Evolutionary conservation across 2,329 filamentous ascomycete genomes (phyloP), one percentile per base, ranked within the genome.

Genomic region (Fusarium tupiense): DNA sequence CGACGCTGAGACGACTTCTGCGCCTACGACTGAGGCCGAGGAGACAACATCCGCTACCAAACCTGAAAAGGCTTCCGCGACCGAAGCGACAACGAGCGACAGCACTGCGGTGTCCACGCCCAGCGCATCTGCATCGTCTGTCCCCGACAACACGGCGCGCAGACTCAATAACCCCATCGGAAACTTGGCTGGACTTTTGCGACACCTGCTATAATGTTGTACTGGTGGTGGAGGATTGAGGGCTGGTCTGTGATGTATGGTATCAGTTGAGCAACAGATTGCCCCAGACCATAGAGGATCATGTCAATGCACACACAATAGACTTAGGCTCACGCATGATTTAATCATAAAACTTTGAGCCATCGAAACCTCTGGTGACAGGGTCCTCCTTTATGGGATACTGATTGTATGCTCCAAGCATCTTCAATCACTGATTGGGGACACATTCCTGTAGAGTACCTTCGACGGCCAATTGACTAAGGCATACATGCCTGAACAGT

Each of bases 141-240:
- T 67, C 5, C 38, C 67, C 13, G 58, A 62, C 24, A 70, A 67
- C n/a, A 71, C 66, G 12, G 49, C 71, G n/a, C 44, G 26, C 8
- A 67, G 67, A 11, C 47, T 67, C 14, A 44, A 49, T 8, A 71
- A 52, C 9, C 71, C 71, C 2, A 43, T 74, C 14, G 71, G 71
- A 4, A 61, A 60, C 24, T 10, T 69, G 10, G 13, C 50, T 35
- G 60, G 12, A 14, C 19, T 70, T 4, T 16, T 70, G 17, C 41
- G n/a, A 24, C 31, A 13, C 1, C 19, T 69, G 20, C 22, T 62
- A 4, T 37, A 43, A n/a, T 37, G 11, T 2, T 53, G 8, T 2
- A 6, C 11, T 14, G 5, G 14, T 19, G 20, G 14, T 17, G 20
- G 10, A 6, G 3, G 4, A 10, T 29, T 40, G 35, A 14, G 10